phyloP scores from a whole-genome alignment of 2,329 filamentous ascomycete genomes.

The Cladophialophora carrionii region DNA sequence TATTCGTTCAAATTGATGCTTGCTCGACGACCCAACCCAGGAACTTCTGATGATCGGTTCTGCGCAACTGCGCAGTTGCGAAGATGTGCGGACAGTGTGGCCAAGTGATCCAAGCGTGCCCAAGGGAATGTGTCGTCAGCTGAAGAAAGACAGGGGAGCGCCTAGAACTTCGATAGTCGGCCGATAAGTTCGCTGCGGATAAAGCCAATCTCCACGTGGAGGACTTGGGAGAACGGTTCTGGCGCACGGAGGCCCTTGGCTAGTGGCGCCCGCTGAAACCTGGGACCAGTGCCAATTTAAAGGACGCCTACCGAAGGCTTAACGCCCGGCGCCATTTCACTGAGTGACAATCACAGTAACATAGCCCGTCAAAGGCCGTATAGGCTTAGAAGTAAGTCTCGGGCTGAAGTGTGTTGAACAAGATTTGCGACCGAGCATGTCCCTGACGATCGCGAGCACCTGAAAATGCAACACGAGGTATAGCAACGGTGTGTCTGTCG shows the following conservation, averaged over 20 bases:
- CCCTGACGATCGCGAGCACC: background rate
- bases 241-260: constrained; percentile 1
- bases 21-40: background rate
- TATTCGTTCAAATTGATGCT: background rate
- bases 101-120: background rate
- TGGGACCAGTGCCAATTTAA: constrained; percentile 12
- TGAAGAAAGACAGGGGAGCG: constrained; percentile 8
- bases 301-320: constrained; percentile 10
- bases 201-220: constrained; percentile 15
- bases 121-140: constrained; percentile 1
- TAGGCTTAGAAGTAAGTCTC: background rate
- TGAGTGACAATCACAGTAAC: background rate
- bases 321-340: constrained; percentile 4
- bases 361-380: background rate
- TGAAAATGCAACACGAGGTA: background rate
- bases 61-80: background rate
- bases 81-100: background rate
- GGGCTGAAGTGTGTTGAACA: background rate
- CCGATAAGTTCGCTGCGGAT: constrained; percentile 1
- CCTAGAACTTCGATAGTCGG: constrained; percentile 10
- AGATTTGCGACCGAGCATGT: background rate
- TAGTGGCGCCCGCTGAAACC: constrained; percentile 7
- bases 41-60: background rate
- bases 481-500: background rate
- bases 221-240: background rate